Conservation (phyloP, 345 rosid species). For the Jatropha curcas region DNA sequence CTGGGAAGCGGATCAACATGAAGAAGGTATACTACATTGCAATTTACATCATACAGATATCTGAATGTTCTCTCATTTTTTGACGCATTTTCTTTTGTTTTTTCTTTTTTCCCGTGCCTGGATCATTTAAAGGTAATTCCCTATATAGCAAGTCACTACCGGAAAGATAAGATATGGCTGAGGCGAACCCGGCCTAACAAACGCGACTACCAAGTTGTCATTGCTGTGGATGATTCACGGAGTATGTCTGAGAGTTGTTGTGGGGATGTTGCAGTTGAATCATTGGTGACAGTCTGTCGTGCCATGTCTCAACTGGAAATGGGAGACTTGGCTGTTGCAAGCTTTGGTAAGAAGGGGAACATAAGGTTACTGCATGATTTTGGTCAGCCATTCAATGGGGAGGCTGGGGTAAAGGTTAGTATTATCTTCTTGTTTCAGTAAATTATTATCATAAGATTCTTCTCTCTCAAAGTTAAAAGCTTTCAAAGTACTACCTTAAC, state of each 20-base stretch:
- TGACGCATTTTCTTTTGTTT: background rate
- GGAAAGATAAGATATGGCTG: constrained; percentile 94
- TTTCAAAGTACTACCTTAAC: background rate
- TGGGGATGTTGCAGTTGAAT: constrained; percentile 84
- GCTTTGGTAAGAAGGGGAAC: constrained; percentile 87
- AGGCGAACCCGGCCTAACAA: constrained; percentile 94
- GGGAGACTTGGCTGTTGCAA: constrained; percentile 88
- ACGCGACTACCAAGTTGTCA: constrained; percentile 91
- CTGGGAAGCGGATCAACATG: constrained; percentile 97
- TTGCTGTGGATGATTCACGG: constrained; percentile 90
- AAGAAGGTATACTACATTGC: constrained; percentile 54
- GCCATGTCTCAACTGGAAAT: constrained; percentile 93
- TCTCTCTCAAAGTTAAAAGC: background rate
- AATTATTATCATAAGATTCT: no score
- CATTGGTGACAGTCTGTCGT: constrained; percentile 87
- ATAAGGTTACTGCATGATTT: constrained; percentile 82
- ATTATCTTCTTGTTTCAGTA: background rate
- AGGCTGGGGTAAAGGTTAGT: constrained; percentile 82
- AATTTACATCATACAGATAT: background rate
- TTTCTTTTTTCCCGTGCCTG: constrained; percentile 4
- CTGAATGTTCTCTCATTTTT: background rate
- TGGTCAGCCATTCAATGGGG: constrained; percentile 77
- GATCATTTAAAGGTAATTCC: constrained; percentile 63
- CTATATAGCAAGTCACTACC: constrained; percentile 91
- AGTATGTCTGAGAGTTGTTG: constrained; percentile 93